Percentiles rank a stretch among this genome's conserved stretches.
phyloP scores from a whole-genome alignment of 2,329 filamentous ascomycete species.

The Aspergillus pseudoviridinutans region DNA sequence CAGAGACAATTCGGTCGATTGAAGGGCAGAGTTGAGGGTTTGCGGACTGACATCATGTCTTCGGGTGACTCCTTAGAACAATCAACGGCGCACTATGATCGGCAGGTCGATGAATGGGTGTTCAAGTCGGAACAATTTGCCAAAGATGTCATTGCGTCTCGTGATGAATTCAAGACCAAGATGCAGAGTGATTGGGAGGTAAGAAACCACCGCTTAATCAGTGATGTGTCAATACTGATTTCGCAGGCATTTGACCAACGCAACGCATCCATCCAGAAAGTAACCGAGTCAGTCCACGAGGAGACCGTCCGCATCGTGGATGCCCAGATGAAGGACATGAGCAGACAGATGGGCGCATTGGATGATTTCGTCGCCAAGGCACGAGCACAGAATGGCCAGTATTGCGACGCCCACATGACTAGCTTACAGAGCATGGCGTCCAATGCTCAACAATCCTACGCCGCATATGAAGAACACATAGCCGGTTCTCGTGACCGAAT shows the following conservation, averaged over 20 bases:
- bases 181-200: conserved; percentile 84
- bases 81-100: conserved; percentile 62
- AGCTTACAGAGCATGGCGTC: conserved; percentile 63
- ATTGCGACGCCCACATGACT: conserved; percentile 66
- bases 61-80: conserved; percentile 63
- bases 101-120: conserved; percentile 72
- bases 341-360: conserved; percentile 80
- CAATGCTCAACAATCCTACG: conserved; percentile 70
- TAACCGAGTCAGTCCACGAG: conserved; percentile 81
- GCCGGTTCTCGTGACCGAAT: conserved; percentile 65
- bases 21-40: conserved; percentile 55
- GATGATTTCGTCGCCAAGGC: conserved; percentile 87
- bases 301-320: conserved; percentile 88
- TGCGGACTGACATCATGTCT: conserved; percentile 62
- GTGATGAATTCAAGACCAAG: conserved; percentile 73
- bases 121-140: conserved; percentile 65
- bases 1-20: conserved; percentile 70
- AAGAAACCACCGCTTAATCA: conserved; percentile 33
- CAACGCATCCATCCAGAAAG: conserved; percentile 76
- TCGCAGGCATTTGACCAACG: conserved; percentile 66
- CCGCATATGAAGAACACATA: conserved; percentile 66
- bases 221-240: conserved; percentile 20
- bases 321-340: conserved; percentile 81
- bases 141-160: conserved; percentile 66
- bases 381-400: conserved; percentile 71